Evolutionary conservation across 2,329 filamentous ascomycete species (phyloP).

Genomic region (Plenodomus lindquistii): DNA sequence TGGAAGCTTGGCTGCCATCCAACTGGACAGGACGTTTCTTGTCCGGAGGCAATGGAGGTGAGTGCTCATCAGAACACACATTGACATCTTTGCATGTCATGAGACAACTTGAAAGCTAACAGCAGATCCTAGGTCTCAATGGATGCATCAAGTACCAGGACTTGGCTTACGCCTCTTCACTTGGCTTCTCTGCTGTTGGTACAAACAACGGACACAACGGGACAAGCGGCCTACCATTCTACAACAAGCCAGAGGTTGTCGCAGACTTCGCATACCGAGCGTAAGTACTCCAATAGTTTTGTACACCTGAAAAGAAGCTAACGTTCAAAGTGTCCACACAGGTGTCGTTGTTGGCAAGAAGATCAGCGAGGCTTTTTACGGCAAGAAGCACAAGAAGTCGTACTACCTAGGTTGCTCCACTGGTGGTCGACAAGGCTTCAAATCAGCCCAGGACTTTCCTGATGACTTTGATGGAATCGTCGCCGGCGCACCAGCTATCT

Average conservation of each 20-base stretch:
- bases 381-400: conserved; percentile 45
- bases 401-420: conserved; percentile 46
- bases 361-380: conserved; percentile 47
- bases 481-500: conserved; percentile 39
- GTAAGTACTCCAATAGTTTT: conserved; percentile 12
- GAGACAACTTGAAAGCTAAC: background rate
- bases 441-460: conserved; percentile 38
- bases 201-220: conserved; percentile 52
- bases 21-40: conserved; percentile 47
- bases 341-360: conserved; percentile 46
- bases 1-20: conserved; percentile 52
- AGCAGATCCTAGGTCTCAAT: conserved; percentile 13
- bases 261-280: conserved; percentile 55
- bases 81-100: too few relatives aligned
- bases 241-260: conserved; percentile 51
- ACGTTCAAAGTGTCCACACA: conserved; percentile 31
- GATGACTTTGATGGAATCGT: conserved; percentile 45
- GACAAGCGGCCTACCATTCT: conserved; percentile 51
- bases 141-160: conserved; percentile 48
- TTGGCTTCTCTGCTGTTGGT: conserved; percentile 47
- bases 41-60: conserved; percentile 45
- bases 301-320: background rate
- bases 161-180: conserved; percentile 43
- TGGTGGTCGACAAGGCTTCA: conserved; percentile 44
- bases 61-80: background rate